phyloP scores from a whole-genome alignment of 2,329 filamentous ascomycete genomes.

The Phaeosphaeria sp. region DNA sequence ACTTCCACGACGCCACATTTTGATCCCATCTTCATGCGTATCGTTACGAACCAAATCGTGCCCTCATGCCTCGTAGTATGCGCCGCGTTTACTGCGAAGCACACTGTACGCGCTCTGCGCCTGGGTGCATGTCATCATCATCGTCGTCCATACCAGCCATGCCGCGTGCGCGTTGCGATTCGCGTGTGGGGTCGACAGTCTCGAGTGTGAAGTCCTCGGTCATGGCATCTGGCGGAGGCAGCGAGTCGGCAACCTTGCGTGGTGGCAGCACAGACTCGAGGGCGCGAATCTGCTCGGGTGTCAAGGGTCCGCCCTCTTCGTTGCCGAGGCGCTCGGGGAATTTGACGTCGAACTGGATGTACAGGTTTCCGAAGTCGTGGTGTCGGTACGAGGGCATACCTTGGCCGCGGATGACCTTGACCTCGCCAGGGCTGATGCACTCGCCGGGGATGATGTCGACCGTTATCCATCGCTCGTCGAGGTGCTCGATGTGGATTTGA shows the following conservation, averaged over 20 bases:
- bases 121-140: constrained; percentile 65
- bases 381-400: constrained; percentile 97
- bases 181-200: constrained; percentile 73
- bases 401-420: constrained; percentile 95
- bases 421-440: constrained; percentile 85
- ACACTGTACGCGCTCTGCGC: constrained; percentile 83
- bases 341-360: constrained; percentile 97
- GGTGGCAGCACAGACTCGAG: constrained; percentile 87
- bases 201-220: constrained; percentile 88
- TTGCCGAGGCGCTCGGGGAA: constrained; percentile 71
- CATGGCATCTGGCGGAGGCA: constrained; percentile 85
- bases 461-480: constrained; percentile 95
- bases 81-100: constrained; percentile 74
- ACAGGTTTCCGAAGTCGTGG: constrained; percentile 94
- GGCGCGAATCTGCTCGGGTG: constrained; percentile 74
- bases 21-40: not conserved
- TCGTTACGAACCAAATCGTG: not conserved
- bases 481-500: constrained; percentile 89
- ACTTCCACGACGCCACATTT: not conserved
- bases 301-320: constrained; percentile 54
- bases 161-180: constrained; percentile 72
- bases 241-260: constrained; percentile 64
- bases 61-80: not conserved
- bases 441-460: constrained; percentile 94
- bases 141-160: constrained; percentile 71